Evolutionary conservation across 257 asterid species (phyloP).

Genomic region (Misopates orontium): DNA sequence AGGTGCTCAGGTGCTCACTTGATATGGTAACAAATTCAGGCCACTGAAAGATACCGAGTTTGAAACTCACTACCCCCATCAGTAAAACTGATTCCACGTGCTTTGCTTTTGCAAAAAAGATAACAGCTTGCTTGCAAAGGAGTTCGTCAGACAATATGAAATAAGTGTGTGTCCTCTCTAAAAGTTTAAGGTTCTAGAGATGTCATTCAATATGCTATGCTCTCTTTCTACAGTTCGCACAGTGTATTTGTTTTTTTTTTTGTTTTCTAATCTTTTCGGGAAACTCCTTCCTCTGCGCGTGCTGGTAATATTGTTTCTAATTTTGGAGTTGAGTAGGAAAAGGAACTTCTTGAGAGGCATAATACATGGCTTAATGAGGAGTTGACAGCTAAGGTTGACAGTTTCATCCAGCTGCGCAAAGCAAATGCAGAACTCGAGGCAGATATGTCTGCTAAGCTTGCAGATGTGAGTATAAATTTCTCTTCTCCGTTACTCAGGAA

Average conservation of each 20-base stretch:
- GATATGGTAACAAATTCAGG: no score
- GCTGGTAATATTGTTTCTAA: constrained; percentile 11
- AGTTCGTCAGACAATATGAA: background rate
- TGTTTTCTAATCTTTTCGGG: constrained; percentile 4
- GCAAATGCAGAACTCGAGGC: constrained; percentile 70
- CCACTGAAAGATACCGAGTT: no score
- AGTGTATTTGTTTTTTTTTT: constrained; percentile 15
- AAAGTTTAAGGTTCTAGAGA: background rate
- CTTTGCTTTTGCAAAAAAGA: background rate
- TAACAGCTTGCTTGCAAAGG: background rate
- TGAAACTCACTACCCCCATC: no score
- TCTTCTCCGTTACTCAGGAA: background rate
- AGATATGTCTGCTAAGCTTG: constrained; percentile 74
- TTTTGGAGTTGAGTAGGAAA: constrained; percentile 65
- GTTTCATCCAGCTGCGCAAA: constrained; percentile 64
- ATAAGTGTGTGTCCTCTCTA: background rate
- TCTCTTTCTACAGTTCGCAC: background rate
- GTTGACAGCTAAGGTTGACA: constrained; percentile 62
- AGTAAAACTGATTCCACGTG: no score
- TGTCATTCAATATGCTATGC: constrained; percentile 3
- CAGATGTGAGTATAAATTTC: constrained; percentile 50
- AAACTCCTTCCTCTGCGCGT: background rate
- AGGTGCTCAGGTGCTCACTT: no score
- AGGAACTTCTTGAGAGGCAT: constrained; percentile 92
- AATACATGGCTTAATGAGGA: constrained; percentile 92